A percentile compares a stretch with the other conserved stretches of the same genome.
These are phyloP conservation scores for Dysphania ambrosioides DNA, from an alignment of 148 eudicot species.

Conservation along the genomic window DNA sequence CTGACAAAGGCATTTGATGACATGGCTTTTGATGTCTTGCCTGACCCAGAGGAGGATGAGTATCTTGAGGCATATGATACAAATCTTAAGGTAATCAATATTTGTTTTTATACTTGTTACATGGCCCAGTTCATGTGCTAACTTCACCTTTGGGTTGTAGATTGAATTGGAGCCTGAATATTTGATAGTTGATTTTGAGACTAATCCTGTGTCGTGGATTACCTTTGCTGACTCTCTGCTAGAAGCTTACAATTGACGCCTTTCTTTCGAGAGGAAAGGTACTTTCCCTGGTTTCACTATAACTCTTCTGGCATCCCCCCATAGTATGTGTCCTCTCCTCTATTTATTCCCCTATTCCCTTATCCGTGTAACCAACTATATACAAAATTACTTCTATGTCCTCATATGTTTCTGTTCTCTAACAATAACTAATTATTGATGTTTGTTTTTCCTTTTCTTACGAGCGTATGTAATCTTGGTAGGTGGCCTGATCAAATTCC, in stretches of 20 bases:
- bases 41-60: slow-evolving; percentile 57
- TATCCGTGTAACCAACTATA: too few species aligned
- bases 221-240: slow-evolving; percentile 70
- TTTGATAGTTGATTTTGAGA: slow-evolving; percentile 72
- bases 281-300: too few species aligned
- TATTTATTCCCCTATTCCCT: too few species aligned
- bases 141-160: slow-evolving; percentile 42
- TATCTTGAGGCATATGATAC: slow-evolving; percentile 59
- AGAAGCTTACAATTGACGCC: slow-evolving; percentile 86
- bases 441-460: too few species aligned
- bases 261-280: too few species aligned
- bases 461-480: too few species aligned
- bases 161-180: slow-evolving; percentile 90
- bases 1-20: slow-evolving; percentile 70
- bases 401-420: too few species aligned
- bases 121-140: slow-evolving; percentile 2
- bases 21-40: slow-evolving; percentile 43
- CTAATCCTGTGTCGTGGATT: slow-evolving; percentile 75
- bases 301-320: too few species aligned
- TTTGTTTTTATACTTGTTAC: not conserved
- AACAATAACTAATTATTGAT: too few species aligned
- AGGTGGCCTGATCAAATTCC: too few species aligned
- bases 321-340: too few species aligned
- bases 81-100: slow-evolving; percentile 52
- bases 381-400: too few species aligned